These are phyloP conservation scores for Trametes punicea DNA, from an alignment of 768 basidiomycete species.

Conservation along the genomic window DNA sequence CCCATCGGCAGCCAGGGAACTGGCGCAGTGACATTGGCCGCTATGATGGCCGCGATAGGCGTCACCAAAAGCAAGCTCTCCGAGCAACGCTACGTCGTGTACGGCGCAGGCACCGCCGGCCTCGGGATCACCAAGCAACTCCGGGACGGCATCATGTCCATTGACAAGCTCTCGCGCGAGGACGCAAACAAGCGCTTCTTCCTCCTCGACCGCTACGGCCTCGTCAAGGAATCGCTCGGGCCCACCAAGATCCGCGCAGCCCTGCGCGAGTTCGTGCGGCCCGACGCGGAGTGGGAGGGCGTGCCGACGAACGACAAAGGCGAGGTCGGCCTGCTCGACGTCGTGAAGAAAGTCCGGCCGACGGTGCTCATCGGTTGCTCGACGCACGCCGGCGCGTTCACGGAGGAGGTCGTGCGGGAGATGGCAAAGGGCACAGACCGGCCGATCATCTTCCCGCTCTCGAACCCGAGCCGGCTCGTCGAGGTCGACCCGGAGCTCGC, in stretches of 20 bases:
- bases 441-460: constrained; percentile 82
- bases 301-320: constrained; percentile 36
- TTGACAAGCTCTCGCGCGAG: constrained; percentile 44
- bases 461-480: constrained; percentile 74
- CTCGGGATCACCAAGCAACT: constrained; percentile 76
- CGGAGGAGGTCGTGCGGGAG: constrained; percentile 61
- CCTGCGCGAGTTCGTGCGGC: constrained; percentile 53
- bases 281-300: constrained; percentile 53
- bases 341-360: constrained; percentile 68
- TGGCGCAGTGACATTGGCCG: constrained; percentile 70
- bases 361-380: constrained; percentile 86
- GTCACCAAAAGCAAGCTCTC: constrained; percentile 62
- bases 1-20: constrained; percentile 57
- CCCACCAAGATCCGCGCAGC: constrained; percentile 42
- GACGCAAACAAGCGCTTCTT: constrained; percentile 69
- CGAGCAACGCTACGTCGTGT: constrained; percentile 75
- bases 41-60: constrained; percentile 63
- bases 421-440: constrained; percentile 68
- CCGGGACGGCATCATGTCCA: constrained; percentile 66
- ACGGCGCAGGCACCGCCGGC: constrained; percentile 81
- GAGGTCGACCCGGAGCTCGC: constrained; percentile 73
- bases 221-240: constrained; percentile 52
- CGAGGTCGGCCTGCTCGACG: constrained; percentile 57
- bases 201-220: constrained; percentile 67
- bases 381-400: constrained; percentile 75